Evolutionary conservation across 805 yeast genomes (phyloP).

Genomic region (Saccharomycopsis oosterbeekiorum): DNA sequence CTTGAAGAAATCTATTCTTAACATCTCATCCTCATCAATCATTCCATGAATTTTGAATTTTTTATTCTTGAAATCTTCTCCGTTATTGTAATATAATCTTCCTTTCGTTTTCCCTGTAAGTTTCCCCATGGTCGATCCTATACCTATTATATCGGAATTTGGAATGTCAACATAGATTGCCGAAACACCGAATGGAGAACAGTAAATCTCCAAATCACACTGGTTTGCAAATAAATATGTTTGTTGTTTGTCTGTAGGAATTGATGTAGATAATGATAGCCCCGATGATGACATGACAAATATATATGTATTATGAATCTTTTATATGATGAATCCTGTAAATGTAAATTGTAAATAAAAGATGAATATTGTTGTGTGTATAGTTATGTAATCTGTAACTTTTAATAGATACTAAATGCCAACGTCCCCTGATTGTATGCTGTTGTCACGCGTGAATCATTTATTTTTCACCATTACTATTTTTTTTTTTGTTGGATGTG

Average conservation of each 20-base stretch:
- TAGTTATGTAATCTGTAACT: no score
- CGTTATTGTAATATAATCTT: slow-evolving; percentile 37
- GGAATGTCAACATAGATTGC: slow-evolving; percentile 40
- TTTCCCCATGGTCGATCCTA: slow-evolving; percentile 48
- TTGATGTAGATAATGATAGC: slow-evolving; percentile 13
- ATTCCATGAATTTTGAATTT: slow-evolving; percentile 42
- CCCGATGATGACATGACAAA: not conserved
- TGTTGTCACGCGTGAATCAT: no score
- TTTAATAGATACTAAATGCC: no score
- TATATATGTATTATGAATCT: no score
- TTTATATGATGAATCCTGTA: no score
- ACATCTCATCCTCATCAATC: slow-evolving; percentile 35
- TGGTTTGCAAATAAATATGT: slow-evolving; percentile 37
- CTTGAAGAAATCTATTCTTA: slow-evolving; percentile 43
- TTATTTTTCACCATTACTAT: no score
- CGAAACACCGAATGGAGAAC: slow-evolving; percentile 47
- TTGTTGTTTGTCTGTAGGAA: slow-evolving; percentile 11
- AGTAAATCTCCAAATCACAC: slow-evolving; percentile 44
- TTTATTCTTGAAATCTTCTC: slow-evolving; percentile 35
- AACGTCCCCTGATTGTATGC: no score
- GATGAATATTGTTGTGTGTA: no score
- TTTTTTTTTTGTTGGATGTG: no score
- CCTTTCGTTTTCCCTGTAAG: slow-evolving; percentile 45
- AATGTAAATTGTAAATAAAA: no score
- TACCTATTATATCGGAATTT: slow-evolving; percentile 42